These are phyloP conservation scores for Leccinum griseonigrum DNA, from an alignment of 1,284 basidiomycete genomes.

Conservation along the genomic window DNA sequence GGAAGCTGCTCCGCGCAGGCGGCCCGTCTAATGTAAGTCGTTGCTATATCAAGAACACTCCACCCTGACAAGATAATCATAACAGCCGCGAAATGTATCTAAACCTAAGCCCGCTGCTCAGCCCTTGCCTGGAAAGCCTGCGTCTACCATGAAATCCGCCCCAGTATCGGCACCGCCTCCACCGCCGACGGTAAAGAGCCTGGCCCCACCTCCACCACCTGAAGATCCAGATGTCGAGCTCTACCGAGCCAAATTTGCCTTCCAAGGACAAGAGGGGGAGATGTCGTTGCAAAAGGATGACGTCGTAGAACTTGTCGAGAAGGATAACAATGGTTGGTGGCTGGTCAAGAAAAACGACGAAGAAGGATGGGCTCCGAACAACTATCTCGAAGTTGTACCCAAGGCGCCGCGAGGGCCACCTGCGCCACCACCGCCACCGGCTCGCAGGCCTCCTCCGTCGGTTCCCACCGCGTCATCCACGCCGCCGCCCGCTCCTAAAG, in stretches of 20 bases:
- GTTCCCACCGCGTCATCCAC: constrained; percentile 36
- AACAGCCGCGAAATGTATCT: constrained; percentile 47
- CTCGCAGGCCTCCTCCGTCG: constrained; percentile 48
- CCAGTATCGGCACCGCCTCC: constrained; percentile 42
- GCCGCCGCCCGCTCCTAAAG: constrained; percentile 35
- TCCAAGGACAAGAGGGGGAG: constrained; percentile 90
- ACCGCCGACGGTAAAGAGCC: constrained; percentile 39
- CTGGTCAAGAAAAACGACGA: constrained; percentile 81
- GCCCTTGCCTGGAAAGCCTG: constrained; percentile 53
- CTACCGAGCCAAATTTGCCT: constrained; percentile 88
- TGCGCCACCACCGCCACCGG: constrained; percentile 69
- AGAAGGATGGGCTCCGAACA: constrained; percentile 96
- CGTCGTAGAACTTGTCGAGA: constrained; percentile 87
- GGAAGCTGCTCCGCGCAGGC: constrained; percentile 77
- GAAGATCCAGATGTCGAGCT: constrained; percentile 67
- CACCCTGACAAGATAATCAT: constrained; percentile 16
- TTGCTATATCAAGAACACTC: background rate
- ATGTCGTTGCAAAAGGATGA: constrained; percentile 91
- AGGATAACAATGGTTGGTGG: constrained; percentile 98
- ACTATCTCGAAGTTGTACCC: constrained; percentile 83
- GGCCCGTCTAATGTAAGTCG: constrained; percentile 62
- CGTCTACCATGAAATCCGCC: constrained; percentile 25
- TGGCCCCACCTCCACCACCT: constrained; percentile 48
- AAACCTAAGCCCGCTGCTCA: constrained; percentile 57
- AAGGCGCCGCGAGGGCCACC: constrained; percentile 57